Percentiles rank a stretch among this genome's conserved stretches.
Conservation (phyloP, 495 filamentous ascomycete genomes). For the Jackrogersella minutella region DNA sequence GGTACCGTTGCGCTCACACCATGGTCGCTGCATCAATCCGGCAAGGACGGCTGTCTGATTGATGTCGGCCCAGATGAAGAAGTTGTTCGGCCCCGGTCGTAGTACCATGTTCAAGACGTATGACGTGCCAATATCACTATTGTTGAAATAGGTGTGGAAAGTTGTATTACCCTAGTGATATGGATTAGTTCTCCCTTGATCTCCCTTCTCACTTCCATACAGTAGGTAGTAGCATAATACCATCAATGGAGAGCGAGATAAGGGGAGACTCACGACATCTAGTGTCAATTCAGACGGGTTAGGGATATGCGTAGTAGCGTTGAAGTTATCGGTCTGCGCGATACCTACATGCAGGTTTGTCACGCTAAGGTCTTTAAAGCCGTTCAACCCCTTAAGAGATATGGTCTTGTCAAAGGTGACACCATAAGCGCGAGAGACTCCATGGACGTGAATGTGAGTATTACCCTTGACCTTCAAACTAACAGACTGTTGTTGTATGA, state of each 20-base stretch:
- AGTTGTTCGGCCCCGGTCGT: conserved; percentile 64
- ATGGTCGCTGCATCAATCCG: conserved; percentile 46
- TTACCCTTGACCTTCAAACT: conserved; percentile 50
- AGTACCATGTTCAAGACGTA: conserved; percentile 66
- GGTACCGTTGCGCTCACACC: conserved; percentile 59
- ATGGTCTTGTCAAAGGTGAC: conserved; percentile 57
- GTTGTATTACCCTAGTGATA: conserved; percentile 68
- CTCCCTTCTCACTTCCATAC: background rate
- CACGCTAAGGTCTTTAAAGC: conserved; percentile 67
- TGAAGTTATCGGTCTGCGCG: conserved; percentile 66
- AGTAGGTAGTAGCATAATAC: too few species aligned
- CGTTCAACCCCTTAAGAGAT: conserved; percentile 49
- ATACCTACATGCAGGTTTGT: conserved; percentile 59
- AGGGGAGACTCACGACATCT: conserved; percentile 59
- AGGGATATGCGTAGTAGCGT: conserved; percentile 69
- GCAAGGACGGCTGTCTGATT: conserved; percentile 59
- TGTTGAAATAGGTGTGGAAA: conserved; percentile 64
- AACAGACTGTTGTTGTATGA: conserved; percentile 50
- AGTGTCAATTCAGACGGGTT: conserved; percentile 74
- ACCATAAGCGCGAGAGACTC: conserved; percentile 46
- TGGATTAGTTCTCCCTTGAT: conserved; percentile 26
- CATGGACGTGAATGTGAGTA: conserved; percentile 50
- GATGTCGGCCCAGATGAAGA: conserved; percentile 63
- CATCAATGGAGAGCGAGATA: background rate
- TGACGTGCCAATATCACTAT: conserved; percentile 60